Evolutionary conservation across 2,329 filamentous ascomycete genomes (phyloP), one percentile per base, ranked within the genome.

Genomic region (Canariomyces notabilis): DNA sequence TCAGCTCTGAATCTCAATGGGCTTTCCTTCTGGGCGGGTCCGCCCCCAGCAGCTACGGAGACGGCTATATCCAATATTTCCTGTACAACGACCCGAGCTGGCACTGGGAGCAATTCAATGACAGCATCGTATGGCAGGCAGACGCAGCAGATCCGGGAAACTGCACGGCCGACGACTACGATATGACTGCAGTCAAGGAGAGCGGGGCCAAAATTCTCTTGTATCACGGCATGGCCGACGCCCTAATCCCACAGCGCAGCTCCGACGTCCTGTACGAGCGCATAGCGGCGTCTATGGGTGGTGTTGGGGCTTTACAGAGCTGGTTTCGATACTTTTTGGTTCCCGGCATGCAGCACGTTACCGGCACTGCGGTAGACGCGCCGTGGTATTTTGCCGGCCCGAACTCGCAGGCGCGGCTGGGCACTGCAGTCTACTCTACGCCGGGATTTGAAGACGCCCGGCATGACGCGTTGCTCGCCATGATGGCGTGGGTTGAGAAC

Each of bases 281-380:
- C 5, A 46, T 80, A 44, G 69, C 74, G 12, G 71, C 71, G 0
- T 69, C 71, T 0, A 50, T 54, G 3, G 15, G 61, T 2, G 54
- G 60, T 12, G 39, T 60, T 29, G 54, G 55, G 12, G 49, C 43
- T 7, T 68, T 73, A 16, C 73, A 73, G 8, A 22, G 73, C 19
- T 72, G 73, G 58, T 82, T 75, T 59, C 61, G 66, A 0, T 71
- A 73, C 54, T 79, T 79, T 55, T 64, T 63, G 16, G 67, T 80
- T n/a, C 74, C 75, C 0, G 76, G 76, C 0, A 74, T 78, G 71
- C 62, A 61, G 9, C 76, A 79, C 57, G 79, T 76, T 53, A 32
- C 52, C 35, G 46, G 54, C 15, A 46, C 52, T 6, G 40, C 51
- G 3, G 62, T 63, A n/a, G 60, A 65, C 41, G 67, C 68, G 12